phyloP scores from a whole-genome alignment of 805 yeast species.

The Brettanomyces bruxellensis region DNA sequence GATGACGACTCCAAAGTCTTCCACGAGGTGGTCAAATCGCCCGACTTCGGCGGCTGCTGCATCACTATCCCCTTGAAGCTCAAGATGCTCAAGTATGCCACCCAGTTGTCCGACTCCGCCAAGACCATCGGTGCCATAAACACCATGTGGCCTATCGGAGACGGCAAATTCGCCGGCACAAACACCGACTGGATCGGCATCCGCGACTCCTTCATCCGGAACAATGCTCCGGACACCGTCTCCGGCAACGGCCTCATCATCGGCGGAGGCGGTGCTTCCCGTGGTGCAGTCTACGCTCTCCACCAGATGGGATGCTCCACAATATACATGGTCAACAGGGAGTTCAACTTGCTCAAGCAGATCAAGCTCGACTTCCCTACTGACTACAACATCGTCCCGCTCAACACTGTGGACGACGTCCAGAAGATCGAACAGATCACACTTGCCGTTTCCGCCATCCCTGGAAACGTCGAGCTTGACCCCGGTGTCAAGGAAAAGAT shows the following conservation, averaged over 20 bases:
- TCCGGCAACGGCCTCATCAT: constrained; percentile 61
- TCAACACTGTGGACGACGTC: constrained; percentile 42
- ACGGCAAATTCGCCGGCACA: constrained; percentile 55
- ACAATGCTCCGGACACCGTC: constrained; percentile 45
- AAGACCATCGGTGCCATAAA: constrained; percentile 86
- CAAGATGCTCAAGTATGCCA: constrained; percentile 61
- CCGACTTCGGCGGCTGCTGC: constrained; percentile 84
- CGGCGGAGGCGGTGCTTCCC: constrained; percentile 97
- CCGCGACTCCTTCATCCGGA: constrained; percentile 49
- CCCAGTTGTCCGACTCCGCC: constrained; percentile 69
- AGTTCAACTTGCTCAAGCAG: constrained; percentile 51
- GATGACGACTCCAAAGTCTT: constrained; percentile 49
- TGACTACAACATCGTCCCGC: constrained; percentile 44
- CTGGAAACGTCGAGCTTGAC: constrained; percentile 71
- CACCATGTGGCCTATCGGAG: constrained; percentile 59
- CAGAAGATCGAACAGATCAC: constrained; percentile 37
- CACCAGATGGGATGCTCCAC: constrained; percentile 65
- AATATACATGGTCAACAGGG: constrained; percentile 78
- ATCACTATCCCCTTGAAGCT: constrained; percentile 91
- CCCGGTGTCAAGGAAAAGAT: constrained; percentile 36
- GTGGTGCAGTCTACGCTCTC: constrained; percentile 89
- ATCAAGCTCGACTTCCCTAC: constrained; percentile 54
- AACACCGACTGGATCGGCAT: constrained; percentile 97
- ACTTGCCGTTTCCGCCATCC: constrained; percentile 71
- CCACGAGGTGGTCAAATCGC: constrained; percentile 35